Percentiles rank a stretch among this genome's conserved stretches.
These are phyloP conservation scores for Halophytophthora batemanensis DNA, from an alignment of 352 stramenopile species.

Conservation along the genomic window DNA sequence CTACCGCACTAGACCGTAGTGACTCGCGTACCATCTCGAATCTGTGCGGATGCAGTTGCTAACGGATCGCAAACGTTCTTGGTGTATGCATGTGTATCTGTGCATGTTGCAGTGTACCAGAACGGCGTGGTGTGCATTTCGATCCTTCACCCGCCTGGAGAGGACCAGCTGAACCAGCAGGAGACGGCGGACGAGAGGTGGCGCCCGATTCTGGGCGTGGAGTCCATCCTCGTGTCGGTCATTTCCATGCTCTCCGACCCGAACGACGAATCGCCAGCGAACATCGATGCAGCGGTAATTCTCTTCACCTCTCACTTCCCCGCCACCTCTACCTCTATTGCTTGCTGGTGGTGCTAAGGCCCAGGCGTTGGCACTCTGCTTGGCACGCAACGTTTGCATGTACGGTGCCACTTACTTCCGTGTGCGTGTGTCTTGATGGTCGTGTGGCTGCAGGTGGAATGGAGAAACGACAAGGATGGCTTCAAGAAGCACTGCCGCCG, in stretches of 20 bases:
- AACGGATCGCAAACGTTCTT: not conserved
- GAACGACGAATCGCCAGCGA: slow-evolving; percentile 99
- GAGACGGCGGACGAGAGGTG: slow-evolving; percentile 98
- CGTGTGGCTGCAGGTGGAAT: slow-evolving; percentile 70
- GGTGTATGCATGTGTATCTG: slow-evolving; percentile 1
- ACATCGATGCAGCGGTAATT: slow-evolving; percentile 98
- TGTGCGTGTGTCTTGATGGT: not conserved
- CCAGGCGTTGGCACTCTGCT: too few relatives aligned
- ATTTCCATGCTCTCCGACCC: slow-evolving; percentile 99
- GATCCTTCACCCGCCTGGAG: slow-evolving; percentile 98
- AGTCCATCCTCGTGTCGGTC: slow-evolving; percentile 94
- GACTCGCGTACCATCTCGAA: too few relatives aligned
- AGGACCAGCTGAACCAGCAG: slow-evolving; percentile 97
- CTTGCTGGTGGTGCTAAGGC: too few relatives aligned
- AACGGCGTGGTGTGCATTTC: slow-evolving; percentile 99
- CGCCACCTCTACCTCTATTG: too few relatives aligned
- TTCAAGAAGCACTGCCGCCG: slow-evolving; percentile 93
- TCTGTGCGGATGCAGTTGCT: not conserved
- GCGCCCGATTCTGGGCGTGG: slow-evolving; percentile 97
- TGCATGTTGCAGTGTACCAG: slow-evolving; percentile 88
- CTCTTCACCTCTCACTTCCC: slow-evolving; percentile 2
- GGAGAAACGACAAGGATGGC: slow-evolving; percentile 88
- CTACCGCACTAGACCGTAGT: too few relatives aligned
- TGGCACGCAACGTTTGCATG: too few relatives aligned
- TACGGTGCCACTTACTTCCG: too few relatives aligned